phyloP scores from a whole-genome alignment of 176 grass and related monocot genomes.

The Dendrocalamus sinicus region DNA sequence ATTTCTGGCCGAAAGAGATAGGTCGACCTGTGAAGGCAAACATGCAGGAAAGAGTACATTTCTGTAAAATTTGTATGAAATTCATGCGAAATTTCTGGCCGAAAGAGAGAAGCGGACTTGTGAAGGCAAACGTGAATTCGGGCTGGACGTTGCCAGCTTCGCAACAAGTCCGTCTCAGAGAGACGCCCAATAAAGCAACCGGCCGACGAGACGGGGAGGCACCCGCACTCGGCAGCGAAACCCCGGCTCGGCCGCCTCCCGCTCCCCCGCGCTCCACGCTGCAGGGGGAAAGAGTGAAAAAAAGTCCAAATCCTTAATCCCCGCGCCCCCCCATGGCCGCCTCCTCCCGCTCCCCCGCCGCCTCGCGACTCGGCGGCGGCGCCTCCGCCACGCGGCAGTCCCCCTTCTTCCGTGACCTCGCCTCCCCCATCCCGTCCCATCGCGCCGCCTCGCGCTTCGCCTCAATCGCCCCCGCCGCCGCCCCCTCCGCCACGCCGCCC shows the following conservation, averaged over 20 bases:
- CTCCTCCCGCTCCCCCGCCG: constrained; percentile 44
- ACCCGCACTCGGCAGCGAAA: background rate
- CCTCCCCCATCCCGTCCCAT: constrained; percentile 63
- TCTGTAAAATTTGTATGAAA: background rate
- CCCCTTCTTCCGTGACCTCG: constrained; percentile 79
- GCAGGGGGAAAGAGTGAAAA: background rate
- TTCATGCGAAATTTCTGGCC: background rate
- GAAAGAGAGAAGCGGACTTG: background rate
- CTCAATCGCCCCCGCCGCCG: constrained; percentile 5
- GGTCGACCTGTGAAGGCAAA: background rate
- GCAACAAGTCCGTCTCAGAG: background rate
- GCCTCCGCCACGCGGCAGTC: constrained; percentile 50
- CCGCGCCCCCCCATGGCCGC: constrained; percentile 33
- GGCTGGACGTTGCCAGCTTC: constrained; percentile 23
- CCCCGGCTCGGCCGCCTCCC: background rate
- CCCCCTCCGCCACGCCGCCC: constrained; percentile 45
- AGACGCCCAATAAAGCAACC: constrained; percentile 44
- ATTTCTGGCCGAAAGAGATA: background rate
- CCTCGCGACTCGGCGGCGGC: constrained; percentile 45
- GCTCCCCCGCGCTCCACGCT: constrained; percentile 5
- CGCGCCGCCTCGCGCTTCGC: constrained; percentile 58
- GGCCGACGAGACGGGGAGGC: background rate
- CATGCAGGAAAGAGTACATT: background rate
- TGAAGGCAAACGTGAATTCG: background rate
- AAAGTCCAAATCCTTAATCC: constrained; percentile 40